Conservation (phyloP, 495 filamentous ascomycete species). For the Aspergillus funiculosus region DNA sequence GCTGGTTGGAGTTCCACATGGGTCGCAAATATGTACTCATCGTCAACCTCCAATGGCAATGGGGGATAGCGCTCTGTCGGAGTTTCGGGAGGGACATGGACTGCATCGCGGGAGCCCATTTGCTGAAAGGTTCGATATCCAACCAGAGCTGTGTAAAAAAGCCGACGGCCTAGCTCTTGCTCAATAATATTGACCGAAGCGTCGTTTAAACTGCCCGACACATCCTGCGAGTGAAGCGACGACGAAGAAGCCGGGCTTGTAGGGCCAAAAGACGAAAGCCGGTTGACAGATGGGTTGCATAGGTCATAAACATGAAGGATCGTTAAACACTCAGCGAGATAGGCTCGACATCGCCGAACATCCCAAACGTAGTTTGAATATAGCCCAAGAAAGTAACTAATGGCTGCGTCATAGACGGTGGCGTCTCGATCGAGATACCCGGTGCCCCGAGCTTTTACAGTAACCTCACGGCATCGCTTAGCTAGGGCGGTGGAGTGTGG, state of each 20-base stretch:
- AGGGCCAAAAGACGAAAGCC: slow-evolving; percentile 16
- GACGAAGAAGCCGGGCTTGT: slow-evolving; percentile 27
- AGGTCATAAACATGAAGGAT: slow-evolving; percentile 64
- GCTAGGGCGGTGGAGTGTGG: slow-evolving; percentile 68
- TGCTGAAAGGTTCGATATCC: slow-evolving; percentile 60
- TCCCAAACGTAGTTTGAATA: slow-evolving; percentile 65
- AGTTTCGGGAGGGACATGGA: slow-evolving; percentile 65
- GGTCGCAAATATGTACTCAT: slow-evolving; percentile 62
- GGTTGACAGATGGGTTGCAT: slow-evolving; percentile 41
- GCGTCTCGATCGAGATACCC: slow-evolving; percentile 61
- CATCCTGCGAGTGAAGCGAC: slow-evolving; percentile 24
- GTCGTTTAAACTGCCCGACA: slow-evolving; percentile 15
- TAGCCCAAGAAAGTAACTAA: slow-evolving; percentile 76
- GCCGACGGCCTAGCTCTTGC: slow-evolving; percentile 68
- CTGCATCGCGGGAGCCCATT: slow-evolving; percentile 56
- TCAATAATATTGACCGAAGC: slow-evolving; percentile 57
- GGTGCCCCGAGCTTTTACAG: slow-evolving; percentile 62
- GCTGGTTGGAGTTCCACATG: slow-evolving; percentile 60
- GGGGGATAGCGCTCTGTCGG: slow-evolving; percentile 70
- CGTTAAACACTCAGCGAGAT: slow-evolving; percentile 66
- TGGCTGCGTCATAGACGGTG: slow-evolving; percentile 73
- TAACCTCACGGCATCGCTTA: slow-evolving; percentile 66
- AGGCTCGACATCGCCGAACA: slow-evolving; percentile 59
- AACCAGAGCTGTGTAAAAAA: slow-evolving; percentile 74
- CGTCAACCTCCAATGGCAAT: slow-evolving; percentile 73